phyloP scores from a whole-genome alignment of 2,329 filamentous ascomycete genomes.

The Ascochyta rabiei region DNA sequence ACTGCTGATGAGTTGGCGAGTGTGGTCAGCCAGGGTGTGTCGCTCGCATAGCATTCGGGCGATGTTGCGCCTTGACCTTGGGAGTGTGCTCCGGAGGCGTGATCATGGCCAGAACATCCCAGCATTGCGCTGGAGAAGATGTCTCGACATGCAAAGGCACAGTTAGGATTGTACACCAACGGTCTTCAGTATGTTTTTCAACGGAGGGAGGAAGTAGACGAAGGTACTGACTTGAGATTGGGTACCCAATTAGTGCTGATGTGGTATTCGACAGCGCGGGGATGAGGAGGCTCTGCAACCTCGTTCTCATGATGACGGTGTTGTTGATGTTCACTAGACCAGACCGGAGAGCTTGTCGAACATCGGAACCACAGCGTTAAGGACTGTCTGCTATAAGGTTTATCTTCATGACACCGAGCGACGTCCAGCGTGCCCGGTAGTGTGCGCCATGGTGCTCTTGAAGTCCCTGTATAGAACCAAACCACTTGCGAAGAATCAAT shows the following conservation, averaged over 20 bases:
- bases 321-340: neutral
- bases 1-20: conserved; percentile 37
- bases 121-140: conserved; percentile 22
- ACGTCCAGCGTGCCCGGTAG: neutral
- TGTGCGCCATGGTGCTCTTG: neutral
- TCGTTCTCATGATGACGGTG: neutral
- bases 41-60: conserved; percentile 31
- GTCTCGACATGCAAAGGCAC: conserved; percentile 31
- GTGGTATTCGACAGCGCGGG: conserved; percentile 1
- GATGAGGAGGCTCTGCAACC: neutral
- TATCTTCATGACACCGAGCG: neutral
- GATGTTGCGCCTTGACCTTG: conserved; percentile 19
- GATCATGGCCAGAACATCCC: conserved; percentile 20
- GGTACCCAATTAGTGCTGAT: conserved; percentile 10
- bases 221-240: conserved; percentile 3
- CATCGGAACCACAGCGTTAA: neutral
- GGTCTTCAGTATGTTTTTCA: neutral
- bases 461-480: neutral
- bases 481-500: neutral
- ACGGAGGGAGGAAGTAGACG: neutral
- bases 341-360: neutral
- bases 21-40: conserved; percentile 36
- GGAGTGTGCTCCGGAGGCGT: conserved; percentile 8
- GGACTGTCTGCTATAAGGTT: neutral
- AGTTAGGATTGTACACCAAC: conserved; percentile 17